A percentile compares a stretch with the other conserved stretches of the same genome.
Conservation (phyloP, 148 eudicot species). For the Dysphania ambrosioides region DNA sequence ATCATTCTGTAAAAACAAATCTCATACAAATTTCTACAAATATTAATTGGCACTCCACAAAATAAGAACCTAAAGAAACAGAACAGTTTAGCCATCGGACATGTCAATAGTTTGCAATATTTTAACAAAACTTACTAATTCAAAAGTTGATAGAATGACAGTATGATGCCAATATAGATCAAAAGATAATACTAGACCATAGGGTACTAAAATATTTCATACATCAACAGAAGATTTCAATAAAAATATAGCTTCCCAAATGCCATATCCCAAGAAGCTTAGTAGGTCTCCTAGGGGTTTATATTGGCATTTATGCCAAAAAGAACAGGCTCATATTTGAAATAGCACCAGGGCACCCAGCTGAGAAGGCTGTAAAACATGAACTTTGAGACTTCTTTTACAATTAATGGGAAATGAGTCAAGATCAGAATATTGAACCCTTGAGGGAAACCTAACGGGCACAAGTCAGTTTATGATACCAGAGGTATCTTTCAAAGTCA, state of each 20-base stretch:
- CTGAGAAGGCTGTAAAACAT: too few relatives aligned
- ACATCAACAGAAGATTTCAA: neutral
- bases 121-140: too few relatives aligned
- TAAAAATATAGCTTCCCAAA: neutral
- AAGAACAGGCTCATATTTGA: neutral
- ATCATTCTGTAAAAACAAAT: neutral
- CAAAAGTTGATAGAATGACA: neutral
- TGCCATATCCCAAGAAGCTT: neutral
- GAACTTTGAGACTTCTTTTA: too few relatives aligned
- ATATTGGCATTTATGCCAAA: too few relatives aligned
- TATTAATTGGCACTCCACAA: neutral
- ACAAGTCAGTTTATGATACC: too few relatives aligned
- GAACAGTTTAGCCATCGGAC: neutral
- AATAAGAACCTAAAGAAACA: neutral
- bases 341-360: neutral
- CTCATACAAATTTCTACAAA: neutral
- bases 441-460: too few relatives aligned
- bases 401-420: too few relatives aligned
- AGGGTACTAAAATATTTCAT: too few relatives aligned
- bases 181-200: too few relatives aligned
- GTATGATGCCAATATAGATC: too few relatives aligned
- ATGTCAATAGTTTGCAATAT: neutral
- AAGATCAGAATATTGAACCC: too few relatives aligned
- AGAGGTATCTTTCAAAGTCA: too few relatives aligned
- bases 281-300: neutral